Evolutionary conservation across 345 rosid species (phyloP).

Genomic region (Populus ilicifolia): DNA sequence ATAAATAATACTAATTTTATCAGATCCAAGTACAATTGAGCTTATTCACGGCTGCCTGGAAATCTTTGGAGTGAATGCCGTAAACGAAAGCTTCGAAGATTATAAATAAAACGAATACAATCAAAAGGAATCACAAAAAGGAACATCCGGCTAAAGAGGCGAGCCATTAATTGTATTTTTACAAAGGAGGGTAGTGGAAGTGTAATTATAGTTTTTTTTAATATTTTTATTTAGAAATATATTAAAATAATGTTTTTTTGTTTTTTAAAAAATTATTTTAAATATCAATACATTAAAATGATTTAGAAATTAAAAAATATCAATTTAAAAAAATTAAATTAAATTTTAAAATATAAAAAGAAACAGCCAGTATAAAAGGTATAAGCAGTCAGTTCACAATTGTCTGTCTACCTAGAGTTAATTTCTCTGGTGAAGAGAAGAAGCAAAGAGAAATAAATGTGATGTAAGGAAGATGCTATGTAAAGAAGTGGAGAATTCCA

Average conservation of each 20-base stretch:
- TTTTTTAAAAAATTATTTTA: too few relatives aligned
- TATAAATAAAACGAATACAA: background rate
- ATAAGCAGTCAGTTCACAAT: background rate
- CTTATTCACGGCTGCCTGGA: constrained; percentile 28
- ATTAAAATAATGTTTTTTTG: too few relatives aligned
- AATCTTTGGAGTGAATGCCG: background rate
- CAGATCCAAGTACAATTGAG: constrained; percentile 13
- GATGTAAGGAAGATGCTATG: background rate
- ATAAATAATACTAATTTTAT: too few relatives aligned
- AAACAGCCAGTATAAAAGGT: too few relatives aligned
- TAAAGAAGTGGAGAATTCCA: constrained; percentile 7
- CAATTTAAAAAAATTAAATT: too few relatives aligned
- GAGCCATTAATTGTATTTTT: background rate
- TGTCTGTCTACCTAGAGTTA: constrained; percentile 8
- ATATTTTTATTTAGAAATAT: too few relatives aligned
- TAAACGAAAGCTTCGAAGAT: background rate
- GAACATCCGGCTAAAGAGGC: background rate
- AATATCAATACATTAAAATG: too few relatives aligned
- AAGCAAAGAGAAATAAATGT: background rate
- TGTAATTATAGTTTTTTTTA: too few relatives aligned
- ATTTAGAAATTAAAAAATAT: too few relatives aligned
- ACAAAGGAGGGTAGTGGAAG: background rate
- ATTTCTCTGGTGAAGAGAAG: background rate
- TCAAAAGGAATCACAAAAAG: background rate
- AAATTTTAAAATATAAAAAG: too few relatives aligned